Base-by-base conservation (phyloP, 306 rosid species). In the Crataegus laevigata region DNA sequence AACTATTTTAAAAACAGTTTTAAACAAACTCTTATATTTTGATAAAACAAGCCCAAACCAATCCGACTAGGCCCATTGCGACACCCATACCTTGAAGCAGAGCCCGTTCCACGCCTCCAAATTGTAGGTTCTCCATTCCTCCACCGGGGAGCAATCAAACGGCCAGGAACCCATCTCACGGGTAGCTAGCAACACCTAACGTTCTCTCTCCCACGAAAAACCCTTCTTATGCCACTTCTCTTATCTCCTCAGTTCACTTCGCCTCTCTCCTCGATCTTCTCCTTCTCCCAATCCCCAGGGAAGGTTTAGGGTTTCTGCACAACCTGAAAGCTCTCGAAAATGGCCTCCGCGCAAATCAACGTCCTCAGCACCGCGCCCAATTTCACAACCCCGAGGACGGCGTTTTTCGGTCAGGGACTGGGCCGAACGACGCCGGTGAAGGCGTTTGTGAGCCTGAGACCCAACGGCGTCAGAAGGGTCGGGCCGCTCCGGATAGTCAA, bases 261-360 rank as follows among this genome's bases (percentile, higher is more conserved):
- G 8, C 36, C 65, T 71, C 15, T 14, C 36, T 32, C 15, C 24
- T 32, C 30, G 5, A 12, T 57, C 61, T n/a, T 57, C 61, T 57
- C 61, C 61, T 57, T 22, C 59, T 24, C 54, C 47, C 36, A 55
- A 34, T 38, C 36, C 3, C 4, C 3, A 2, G 12, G 51, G 36
- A 8, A 63, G 68, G 34, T 28, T 72, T 72, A 58, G 76, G 65
- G 76, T 36, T 57, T 72, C n/a, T 32, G 30, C n/a, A 25, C 40
- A 63, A 11, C 50, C 6, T 3, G 14, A 30, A 11, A 22, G 42
- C 29, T 47, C 47, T 18, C 57, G 25, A 1, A 32, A 34, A 72
- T 72, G 76, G 76, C 76, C 3, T 72, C 22, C 66, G 65, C 76
- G 10, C 76, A 59, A 58, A 58, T 59, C 55, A 58, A 72, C 55